phyloP scores from a whole-genome alignment of 1,284 basidiomycete genomes.

The Trichosporon coremiiforme region DNA sequence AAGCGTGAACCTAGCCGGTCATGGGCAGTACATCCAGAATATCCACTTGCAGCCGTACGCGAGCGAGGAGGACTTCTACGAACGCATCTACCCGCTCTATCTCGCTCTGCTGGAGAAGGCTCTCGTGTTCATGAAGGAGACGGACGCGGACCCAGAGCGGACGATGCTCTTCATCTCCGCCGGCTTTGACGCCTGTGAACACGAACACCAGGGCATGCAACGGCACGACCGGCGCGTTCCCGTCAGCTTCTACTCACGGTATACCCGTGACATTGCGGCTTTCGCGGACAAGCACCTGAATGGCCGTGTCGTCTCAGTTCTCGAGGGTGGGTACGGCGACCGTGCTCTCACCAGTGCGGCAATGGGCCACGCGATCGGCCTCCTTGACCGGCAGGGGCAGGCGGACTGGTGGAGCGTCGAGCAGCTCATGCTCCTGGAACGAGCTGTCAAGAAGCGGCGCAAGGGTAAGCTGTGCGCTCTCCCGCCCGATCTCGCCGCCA shows the following conservation, averaged over 20 bases:
- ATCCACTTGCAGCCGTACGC: conserved; percentile 80
- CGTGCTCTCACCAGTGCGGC: conserved; percentile 77
- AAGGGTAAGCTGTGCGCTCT: conserved; percentile 58
- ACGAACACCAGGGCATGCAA: conserved; percentile 90
- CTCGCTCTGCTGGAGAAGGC: conserved; percentile 72
- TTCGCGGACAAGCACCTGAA: conserved; percentile 69
- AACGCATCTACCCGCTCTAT: conserved; percentile 73
- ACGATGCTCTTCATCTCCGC: conserved; percentile 74
- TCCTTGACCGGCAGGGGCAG: conserved; percentile 60
- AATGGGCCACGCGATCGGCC: conserved; percentile 74
- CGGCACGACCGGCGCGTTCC: conserved; percentile 90
- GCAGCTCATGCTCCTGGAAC: conserved; percentile 72
- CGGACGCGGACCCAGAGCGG: conserved; percentile 67
- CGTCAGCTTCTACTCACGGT: conserved; percentile 77
- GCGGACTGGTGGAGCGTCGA: conserved; percentile 70
- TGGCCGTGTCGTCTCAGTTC: conserved; percentile 78
- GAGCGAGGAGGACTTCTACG: conserved; percentile 75
- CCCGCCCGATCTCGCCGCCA: conserved; percentile 60
- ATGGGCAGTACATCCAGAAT: conserved; percentile 90
- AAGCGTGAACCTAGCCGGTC: conserved; percentile 75
- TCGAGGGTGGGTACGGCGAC: conserved; percentile 96
- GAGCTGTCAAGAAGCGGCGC: conserved; percentile 61
- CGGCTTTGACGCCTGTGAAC: conserved; percentile 92
- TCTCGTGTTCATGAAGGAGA: conserved; percentile 69
- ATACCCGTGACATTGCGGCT: conserved; percentile 70